phyloP scores from a whole-genome alignment of 1,284 basidiomycete species.

The Kalmanozyma brasiliensis region DNA sequence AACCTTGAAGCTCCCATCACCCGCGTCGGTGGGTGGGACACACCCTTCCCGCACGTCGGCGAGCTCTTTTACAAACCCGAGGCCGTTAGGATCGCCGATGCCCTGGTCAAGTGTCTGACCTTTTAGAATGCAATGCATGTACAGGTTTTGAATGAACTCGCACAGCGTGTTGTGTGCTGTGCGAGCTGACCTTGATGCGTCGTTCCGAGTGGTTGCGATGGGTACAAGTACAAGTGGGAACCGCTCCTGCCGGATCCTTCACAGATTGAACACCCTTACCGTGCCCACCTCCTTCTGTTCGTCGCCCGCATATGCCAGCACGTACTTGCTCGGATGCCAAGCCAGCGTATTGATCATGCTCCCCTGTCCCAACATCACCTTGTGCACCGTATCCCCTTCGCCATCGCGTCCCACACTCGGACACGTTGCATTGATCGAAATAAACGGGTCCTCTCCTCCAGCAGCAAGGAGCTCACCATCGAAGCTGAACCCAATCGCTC shows the following conservation, averaged over 20 bases:
- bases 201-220: too few species aligned
- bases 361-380: constrained; percentile 13
- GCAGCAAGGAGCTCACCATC: constrained; percentile 63
- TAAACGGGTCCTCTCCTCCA: constrained; percentile 58
- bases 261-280: constrained; percentile 29
- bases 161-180: background rate
- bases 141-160: too few species aligned
- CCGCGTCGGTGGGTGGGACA: constrained; percentile 55
- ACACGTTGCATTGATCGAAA: constrained; percentile 35
- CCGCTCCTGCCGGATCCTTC: background rate
- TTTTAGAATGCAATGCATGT: constrained; percentile 16
- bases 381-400: constrained; percentile 29
- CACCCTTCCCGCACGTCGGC: constrained; percentile 57
- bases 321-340: constrained; percentile 56
- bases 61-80: constrained; percentile 62
- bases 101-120: constrained; percentile 41
- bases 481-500: constrained; percentile 58
- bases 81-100: constrained; percentile 50
- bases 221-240: constrained; percentile 12
- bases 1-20: constrained; percentile 53
- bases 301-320: constrained; percentile 58
- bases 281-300: constrained; percentile 30
- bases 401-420: background rate
- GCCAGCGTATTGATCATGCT: constrained; percentile 51
- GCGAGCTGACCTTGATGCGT: too few species aligned